phyloP scores from a whole-genome alignment of 139 green algal species.

The Chlorella sp. region DNA sequence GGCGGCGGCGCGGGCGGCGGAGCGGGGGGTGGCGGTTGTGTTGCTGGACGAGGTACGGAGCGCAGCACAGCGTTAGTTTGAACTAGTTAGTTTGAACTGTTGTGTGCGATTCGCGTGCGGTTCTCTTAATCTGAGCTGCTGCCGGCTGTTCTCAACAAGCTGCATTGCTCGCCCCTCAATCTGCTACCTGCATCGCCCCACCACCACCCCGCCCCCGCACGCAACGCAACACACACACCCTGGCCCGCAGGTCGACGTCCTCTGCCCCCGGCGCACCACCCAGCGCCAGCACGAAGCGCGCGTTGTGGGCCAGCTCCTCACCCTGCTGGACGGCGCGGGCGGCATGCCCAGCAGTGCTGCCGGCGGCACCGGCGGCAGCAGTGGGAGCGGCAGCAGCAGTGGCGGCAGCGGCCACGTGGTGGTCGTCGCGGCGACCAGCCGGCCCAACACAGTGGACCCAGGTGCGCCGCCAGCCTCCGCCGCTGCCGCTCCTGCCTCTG shows the following conservation, averaged over 20 bases:
- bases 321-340: constrained; percentile 83
- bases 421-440: constrained; percentile 82
- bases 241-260: constrained; percentile 68
- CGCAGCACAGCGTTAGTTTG: neutral
- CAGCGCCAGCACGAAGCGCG: constrained; percentile 72
- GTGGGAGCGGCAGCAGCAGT: neutral
- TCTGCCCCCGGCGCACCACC: constrained; percentile 77
- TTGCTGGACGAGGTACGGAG: constrained; percentile 85
- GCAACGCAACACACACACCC: no score
- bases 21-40: constrained; percentile 62
- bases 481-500: neutral
- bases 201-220: neutral
- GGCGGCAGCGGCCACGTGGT: neutral
- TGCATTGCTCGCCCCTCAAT: no score
- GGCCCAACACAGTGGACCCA: constrained; percentile 85
- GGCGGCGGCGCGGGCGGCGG: constrained; percentile 53
- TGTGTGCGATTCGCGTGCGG: no score
- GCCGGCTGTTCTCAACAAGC: no score
- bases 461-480: neutral
- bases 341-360: no score
- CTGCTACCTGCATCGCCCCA: neutral
- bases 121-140: no score
- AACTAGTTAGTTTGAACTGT: neutral
- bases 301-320: constrained; percentile 94
- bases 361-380: constrained; percentile 12